These are phyloP conservation scores for Xylaria scruposa DNA, from an alignment of 495 filamentous ascomycete genomes.

Conservation along the genomic window DNA sequence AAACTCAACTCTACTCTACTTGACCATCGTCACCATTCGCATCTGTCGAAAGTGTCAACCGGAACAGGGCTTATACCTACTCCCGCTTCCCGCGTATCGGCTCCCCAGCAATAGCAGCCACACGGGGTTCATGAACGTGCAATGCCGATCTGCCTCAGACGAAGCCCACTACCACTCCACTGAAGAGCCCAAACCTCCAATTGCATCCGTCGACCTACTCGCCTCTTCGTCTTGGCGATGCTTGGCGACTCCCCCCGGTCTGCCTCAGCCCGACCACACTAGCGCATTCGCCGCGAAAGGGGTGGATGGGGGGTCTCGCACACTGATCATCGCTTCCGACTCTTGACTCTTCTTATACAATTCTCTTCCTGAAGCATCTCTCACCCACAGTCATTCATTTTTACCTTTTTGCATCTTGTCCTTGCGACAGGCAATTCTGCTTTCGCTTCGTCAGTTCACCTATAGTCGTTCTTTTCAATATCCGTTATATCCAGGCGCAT, in stretches of 20 bases:
- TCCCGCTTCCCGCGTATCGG: not conserved
- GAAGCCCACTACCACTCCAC: slow-evolving; percentile 26
- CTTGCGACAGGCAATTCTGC: slow-evolving; percentile 6
- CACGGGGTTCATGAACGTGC: slow-evolving; percentile 1
- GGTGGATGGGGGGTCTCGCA: slow-evolving; percentile 11
- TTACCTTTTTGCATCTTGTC: slow-evolving; percentile 17
- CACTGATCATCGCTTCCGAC: not conserved
- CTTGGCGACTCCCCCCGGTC: slow-evolving; percentile 25
- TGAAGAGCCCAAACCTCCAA: slow-evolving; percentile 14
- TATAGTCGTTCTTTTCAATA: slow-evolving; percentile 28
- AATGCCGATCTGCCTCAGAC: slow-evolving; percentile 15
- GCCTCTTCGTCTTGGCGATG: slow-evolving; percentile 30
- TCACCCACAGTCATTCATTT: slow-evolving; percentile 16
- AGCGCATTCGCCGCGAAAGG: slow-evolving; percentile 22
- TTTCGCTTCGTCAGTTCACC: slow-evolving; percentile 21
- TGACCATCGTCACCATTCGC: not conserved
- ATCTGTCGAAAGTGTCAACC: not conserved
- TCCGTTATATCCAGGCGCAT: slow-evolving; percentile 9
- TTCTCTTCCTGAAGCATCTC: slow-evolving; percentile 8
- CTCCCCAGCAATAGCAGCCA: not conserved
- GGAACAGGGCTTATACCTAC: not conserved
- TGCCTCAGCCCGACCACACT: slow-evolving; percentile 25
- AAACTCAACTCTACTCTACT: not conserved
- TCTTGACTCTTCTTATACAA: slow-evolving; percentile 19
- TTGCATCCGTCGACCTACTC: slow-evolving; percentile 14